Evolutionary conservation across 2,329 filamentous ascomycete species (phyloP).

Genomic region (Cytospora chrysosperma): DNA sequence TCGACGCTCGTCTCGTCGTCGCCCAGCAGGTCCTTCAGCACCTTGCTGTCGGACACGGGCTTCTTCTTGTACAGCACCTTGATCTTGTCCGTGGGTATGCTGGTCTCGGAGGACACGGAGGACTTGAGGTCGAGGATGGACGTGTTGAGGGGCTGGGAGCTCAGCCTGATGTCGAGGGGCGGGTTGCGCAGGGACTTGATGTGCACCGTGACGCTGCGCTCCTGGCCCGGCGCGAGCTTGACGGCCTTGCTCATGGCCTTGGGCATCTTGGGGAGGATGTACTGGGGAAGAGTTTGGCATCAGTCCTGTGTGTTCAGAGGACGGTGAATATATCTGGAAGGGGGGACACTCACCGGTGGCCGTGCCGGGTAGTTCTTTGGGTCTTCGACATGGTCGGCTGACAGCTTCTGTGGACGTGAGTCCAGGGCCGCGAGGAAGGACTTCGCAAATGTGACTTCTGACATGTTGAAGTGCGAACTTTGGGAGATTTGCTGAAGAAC

Average conservation of each 20-base stretch:
- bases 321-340: not conserved
- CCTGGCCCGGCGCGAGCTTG: slow-evolving; percentile 50
- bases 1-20: slow-evolving; percentile 61
- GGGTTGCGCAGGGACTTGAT: slow-evolving; percentile 79
- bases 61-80: slow-evolving; percentile 87
- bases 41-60: slow-evolving; percentile 74
- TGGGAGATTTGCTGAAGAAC: not conserved
- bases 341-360: slow-evolving; percentile 67
- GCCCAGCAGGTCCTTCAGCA: slow-evolving; percentile 68
- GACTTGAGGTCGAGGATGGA: slow-evolving; percentile 78
- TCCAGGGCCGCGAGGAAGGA: slow-evolving; percentile 80
- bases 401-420: slow-evolving; percentile 74
- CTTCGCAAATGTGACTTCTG: slow-evolving; percentile 83
- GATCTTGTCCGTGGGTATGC: slow-evolving; percentile 72
- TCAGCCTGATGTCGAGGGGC: slow-evolving; percentile 64
- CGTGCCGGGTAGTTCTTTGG: slow-evolving; percentile 74
- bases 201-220: slow-evolving; percentile 55
- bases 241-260: slow-evolving; percentile 40
- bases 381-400: slow-evolving; percentile 88
- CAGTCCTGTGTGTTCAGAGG: slow-evolving; percentile 13
- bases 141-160: slow-evolving; percentile 62
- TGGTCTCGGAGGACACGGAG: slow-evolving; percentile 61
- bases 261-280: slow-evolving; percentile 69
- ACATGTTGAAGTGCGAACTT: slow-evolving; percentile 54
- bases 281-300: slow-evolving; percentile 44